A percentile compares a stretch with the other conserved stretches of the same genome.
Evolutionary conservation across 1,284 basidiomycete species (phyloP).

Genomic region (Melampsora americana): DNA sequence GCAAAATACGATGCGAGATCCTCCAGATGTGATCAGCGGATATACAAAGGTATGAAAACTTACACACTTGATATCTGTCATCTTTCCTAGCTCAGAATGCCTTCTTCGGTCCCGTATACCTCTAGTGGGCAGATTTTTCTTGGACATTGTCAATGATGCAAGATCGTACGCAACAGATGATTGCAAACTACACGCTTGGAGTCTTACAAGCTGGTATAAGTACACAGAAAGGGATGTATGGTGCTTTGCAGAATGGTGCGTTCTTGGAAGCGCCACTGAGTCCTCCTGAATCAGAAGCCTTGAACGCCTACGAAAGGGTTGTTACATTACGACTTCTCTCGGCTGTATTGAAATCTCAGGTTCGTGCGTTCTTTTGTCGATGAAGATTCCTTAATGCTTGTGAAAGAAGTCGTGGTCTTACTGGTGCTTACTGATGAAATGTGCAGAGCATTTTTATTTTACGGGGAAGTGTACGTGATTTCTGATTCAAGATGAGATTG

Average conservation of each 20-base stretch:
- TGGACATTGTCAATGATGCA: constrained; percentile 32
- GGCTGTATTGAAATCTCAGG: constrained; percentile 30
- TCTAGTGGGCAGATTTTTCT: constrained; percentile 39
- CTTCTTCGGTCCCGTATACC: not conserved
- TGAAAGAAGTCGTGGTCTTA: not conserved
- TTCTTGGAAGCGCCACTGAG: constrained; percentile 9
- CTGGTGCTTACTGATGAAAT: not conserved
- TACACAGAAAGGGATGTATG: constrained; percentile 33
- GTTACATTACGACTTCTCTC: constrained; percentile 30
- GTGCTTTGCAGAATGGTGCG: constrained; percentile 26
- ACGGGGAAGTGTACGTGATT: constrained; percentile 37
- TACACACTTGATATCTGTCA: not conserved
- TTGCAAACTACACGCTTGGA: constrained; percentile 23
- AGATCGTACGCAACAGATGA: constrained; percentile 22
- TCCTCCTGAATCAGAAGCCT: not conserved
- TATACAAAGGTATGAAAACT: constrained; percentile 38
- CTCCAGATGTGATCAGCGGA: constrained; percentile 42
- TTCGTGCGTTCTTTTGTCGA: not conserved
- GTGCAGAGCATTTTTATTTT: constrained; percentile 28
- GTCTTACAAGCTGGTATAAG: constrained; percentile 39
- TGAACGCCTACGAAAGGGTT: constrained; percentile 12
- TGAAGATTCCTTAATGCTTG: not conserved
- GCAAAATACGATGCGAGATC: constrained; percentile 23
- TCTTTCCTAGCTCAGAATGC: not conserved
- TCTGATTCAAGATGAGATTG: not conserved